Evolutionary conservation across 73 alveolate genomes (phyloP).

Genomic region (Uronychia setigera): DNA sequence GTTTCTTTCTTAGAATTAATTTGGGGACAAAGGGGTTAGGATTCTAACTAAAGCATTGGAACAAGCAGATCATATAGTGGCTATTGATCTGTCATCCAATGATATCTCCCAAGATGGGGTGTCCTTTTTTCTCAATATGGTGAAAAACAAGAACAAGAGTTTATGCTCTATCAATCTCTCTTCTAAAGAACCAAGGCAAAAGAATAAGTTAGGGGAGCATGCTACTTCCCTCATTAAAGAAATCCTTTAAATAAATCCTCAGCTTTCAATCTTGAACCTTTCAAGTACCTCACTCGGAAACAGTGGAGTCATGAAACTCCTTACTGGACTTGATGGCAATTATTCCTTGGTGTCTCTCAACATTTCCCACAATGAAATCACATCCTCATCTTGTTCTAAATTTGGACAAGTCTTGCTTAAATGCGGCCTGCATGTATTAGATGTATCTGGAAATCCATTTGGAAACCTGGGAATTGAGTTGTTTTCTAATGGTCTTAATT

Average conservation of each 20-base stretch:
- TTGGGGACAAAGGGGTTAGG: neutral
- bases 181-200: neutral
- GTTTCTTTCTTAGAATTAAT: neutral
- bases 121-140: neutral
- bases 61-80: neutral
- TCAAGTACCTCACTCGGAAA: neutral
- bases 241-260: neutral
- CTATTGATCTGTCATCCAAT: neutral
- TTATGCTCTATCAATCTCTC: neutral
- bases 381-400: neutral
- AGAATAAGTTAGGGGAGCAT: neutral
- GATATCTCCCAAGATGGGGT: neutral
- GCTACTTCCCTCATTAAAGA: neutral
- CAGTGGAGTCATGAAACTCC: neutral
- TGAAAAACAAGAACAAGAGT: neutral
- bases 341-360: neutral
- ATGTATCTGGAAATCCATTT: too few relatives aligned
- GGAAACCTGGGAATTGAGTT: too few relatives aligned
- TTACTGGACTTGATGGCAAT: neutral
- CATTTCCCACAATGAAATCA: neutral
- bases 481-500: too few relatives aligned
- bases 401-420: too few relatives aligned
- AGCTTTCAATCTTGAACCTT: neutral
- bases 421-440: too few relatives aligned
- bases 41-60: neutral